These are phyloP conservation scores for Boletus edulis DNA, from an alignment of 768 basidiomycete species.

Conservation along the genomic window DNA sequence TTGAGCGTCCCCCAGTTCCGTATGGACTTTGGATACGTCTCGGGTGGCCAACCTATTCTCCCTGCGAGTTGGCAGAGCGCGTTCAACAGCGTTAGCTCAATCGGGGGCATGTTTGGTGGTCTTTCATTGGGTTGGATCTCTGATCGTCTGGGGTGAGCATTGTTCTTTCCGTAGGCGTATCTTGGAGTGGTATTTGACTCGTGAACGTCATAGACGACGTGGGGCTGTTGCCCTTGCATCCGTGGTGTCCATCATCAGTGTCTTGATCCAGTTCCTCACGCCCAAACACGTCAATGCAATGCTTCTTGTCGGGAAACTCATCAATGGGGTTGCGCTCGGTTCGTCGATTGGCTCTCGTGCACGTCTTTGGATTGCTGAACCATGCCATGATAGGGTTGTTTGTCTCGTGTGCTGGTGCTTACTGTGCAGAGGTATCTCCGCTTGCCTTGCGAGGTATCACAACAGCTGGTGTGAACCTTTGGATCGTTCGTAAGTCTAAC, in stretches of 20 bases:
- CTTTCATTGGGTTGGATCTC: constrained; percentile 23
- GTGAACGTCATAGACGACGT: constrained; percentile 14
- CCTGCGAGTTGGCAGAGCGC: constrained; percentile 30
- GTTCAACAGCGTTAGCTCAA: constrained; percentile 23
- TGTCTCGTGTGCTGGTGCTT: constrained; percentile 22
- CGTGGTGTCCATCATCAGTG: constrained; percentile 18
- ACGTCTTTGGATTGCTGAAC: background rate
- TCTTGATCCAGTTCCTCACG: constrained; percentile 24
- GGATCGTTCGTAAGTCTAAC: constrained; percentile 21
- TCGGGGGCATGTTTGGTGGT: constrained; percentile 28
- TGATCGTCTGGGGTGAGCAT: constrained; percentile 18
- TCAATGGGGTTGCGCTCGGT: constrained; percentile 28
- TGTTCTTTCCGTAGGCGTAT: background rate
- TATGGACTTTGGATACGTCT: constrained; percentile 23
- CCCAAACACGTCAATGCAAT: constrained; percentile 23
- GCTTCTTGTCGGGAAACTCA: constrained; percentile 25
- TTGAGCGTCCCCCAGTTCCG: constrained; percentile 25
- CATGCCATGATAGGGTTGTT: constrained; percentile 17
- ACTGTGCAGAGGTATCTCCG: constrained; percentile 30
- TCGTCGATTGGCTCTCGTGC: background rate
- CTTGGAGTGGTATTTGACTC: background rate
- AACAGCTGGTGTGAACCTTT: constrained; percentile 24
- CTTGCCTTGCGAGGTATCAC: constrained; percentile 26
- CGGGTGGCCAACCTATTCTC: constrained; percentile 5
- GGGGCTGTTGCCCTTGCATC: constrained; percentile 23